Evolutionary conservation across 208 protist species (phyloP).

Genomic region (Trypanosomatidae sp.): DNA sequence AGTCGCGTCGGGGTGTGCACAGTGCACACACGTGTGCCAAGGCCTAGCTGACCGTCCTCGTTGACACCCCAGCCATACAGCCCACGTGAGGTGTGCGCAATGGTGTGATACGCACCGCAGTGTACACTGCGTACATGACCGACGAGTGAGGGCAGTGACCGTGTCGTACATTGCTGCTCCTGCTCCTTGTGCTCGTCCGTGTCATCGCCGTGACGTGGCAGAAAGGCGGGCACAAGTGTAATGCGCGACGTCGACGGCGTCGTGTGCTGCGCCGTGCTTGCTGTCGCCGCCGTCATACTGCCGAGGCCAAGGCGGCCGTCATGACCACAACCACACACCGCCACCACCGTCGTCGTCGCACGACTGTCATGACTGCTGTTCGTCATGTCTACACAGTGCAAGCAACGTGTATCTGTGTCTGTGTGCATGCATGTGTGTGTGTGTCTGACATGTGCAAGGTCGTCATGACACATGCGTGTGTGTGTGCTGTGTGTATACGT

Average conservation of each 20-base stretch:
- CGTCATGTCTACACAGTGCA: neutral
- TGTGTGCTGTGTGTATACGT: too few relatives aligned
- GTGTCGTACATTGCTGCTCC: too few relatives aligned
- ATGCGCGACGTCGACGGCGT: too few relatives aligned
- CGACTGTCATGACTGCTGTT: neutral
- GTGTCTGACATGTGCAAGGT: too few relatives aligned
- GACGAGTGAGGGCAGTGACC: too few relatives aligned
- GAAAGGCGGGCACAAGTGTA: slow-evolving; percentile 10
- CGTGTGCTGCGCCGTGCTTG: too few relatives aligned
- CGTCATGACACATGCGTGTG: too few relatives aligned
- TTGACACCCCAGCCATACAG: neutral
- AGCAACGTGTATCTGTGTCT: too few relatives aligned
- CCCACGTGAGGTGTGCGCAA: slow-evolving; percentile 15
- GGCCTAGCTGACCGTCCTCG: neutral
- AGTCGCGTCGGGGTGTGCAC: neutral
- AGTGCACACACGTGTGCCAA: neutral
- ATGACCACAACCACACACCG: slow-evolving; percentile 60
- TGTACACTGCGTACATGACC: neutral
- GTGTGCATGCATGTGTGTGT: too few relatives aligned
- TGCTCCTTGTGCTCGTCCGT: neutral
- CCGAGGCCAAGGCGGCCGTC: slow-evolving; percentile 70
- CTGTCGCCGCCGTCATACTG: too few relatives aligned
- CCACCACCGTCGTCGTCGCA: slow-evolving; percentile 11
- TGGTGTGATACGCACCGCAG: slow-evolving; percentile 26
- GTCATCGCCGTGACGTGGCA: neutral